phyloP scores from a whole-genome alignment of 345 rosid species.

The Brassica rapa region DNA sequence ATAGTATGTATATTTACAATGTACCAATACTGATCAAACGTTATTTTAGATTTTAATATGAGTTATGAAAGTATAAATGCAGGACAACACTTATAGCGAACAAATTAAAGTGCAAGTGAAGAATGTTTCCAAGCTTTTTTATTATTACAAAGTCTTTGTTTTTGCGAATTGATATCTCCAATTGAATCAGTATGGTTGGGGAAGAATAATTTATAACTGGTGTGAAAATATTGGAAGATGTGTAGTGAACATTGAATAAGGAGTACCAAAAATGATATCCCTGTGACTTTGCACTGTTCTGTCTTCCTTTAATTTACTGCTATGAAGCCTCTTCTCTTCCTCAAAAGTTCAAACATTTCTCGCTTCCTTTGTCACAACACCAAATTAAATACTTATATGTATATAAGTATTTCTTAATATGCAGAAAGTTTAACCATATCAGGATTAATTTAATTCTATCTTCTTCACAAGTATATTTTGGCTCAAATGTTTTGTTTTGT shows the following conservation, averaged over 20 bases:
- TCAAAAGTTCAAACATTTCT: conserved; percentile 40
- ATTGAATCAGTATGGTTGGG: conserved; percentile 35
- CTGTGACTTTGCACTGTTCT: conserved; percentile 34
- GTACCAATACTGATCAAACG: neutral
- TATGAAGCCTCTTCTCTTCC: conserved; percentile 35
- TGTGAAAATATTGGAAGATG: conserved; percentile 38
- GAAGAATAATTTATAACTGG: conserved; percentile 5
- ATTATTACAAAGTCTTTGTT: neutral
- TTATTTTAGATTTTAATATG: neutral
- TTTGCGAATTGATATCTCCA: conserved; percentile 7
- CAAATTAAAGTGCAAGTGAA: neutral
- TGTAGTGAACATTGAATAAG: conserved; percentile 41
- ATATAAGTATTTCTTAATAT: neutral
- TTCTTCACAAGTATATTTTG: neutral
- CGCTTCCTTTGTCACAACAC: conserved; percentile 30
- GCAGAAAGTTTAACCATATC: neutral
- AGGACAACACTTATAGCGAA: conserved; percentile 6
- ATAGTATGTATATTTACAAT: neutral
- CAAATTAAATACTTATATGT: neutral
- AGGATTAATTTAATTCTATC: conserved; percentile 1
- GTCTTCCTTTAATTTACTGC: conserved; percentile 38
- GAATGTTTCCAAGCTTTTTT: conserved; percentile 16
- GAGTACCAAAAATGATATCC: conserved; percentile 7
- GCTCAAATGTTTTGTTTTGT: neutral
- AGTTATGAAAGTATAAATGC: neutral